phyloP scores from a whole-genome alignment of 805 yeast genomes.

The Candida endomychidarum region DNA sequence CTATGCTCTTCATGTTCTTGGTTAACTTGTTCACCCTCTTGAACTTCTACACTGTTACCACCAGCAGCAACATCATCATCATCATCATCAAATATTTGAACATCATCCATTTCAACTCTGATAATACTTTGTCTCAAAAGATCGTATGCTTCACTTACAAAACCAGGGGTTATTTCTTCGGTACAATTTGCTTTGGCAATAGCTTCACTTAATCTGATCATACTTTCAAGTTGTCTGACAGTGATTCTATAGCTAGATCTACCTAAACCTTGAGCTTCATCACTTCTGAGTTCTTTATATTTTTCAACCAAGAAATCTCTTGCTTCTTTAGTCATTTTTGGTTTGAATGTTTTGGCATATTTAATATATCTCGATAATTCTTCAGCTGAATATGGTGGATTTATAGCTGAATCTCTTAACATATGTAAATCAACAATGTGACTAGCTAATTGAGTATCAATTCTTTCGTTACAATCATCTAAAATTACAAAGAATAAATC shows the following conservation, averaged over 20 bases:
- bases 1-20: conserved; percentile 12
- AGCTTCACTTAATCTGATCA: conserved; percentile 92
- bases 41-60: conserved; percentile 16
- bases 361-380: conserved; percentile 85
- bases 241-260: conserved; percentile 90
- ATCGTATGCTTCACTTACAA: conserved; percentile 92
- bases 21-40: conserved; percentile 9
- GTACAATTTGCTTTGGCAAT: conserved; percentile 97
- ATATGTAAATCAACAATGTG: conserved; percentile 93
- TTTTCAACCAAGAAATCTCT: conserved; percentile 71
- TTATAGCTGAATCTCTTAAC: conserved; percentile 84
- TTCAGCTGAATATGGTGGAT: conserved; percentile 86
- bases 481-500: conserved; percentile 91
- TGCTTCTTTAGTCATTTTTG: conserved; percentile 79
- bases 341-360: conserved; percentile 91
- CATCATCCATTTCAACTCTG: conserved; percentile 90
- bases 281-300: conserved; percentile 82
- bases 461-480: conserved; percentile 90
- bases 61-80: conserved; percentile 13
- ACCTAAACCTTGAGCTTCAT: conserved; percentile 87
- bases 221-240: conserved; percentile 92
- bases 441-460: conserved; percentile 85
- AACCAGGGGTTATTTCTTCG: conserved; percentile 76
- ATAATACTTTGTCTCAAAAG: conserved; percentile 87
- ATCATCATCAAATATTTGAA: conserved; percentile 73